phyloP scores from a whole-genome alignment of 2,329 filamentous ascomycete genomes.

The Fusarium zealandicum region DNA sequence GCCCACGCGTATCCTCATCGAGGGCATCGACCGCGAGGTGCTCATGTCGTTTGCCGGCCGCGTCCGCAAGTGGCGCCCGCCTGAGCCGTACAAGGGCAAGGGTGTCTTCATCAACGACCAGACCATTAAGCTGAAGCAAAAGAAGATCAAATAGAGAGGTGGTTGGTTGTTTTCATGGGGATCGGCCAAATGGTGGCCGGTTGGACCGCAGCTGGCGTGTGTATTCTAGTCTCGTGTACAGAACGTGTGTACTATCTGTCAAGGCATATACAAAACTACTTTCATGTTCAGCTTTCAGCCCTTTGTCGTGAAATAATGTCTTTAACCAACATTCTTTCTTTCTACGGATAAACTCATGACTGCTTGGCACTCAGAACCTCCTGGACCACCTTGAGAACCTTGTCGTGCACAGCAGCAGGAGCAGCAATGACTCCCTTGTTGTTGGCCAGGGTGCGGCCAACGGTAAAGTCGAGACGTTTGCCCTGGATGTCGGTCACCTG shows the following conservation, averaged over 20 bases:
- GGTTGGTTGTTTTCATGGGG: neutral
- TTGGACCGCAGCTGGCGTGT: constrained; percentile 39
- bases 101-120: constrained; percentile 98
- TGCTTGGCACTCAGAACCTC: constrained; percentile 67
- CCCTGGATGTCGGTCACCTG: constrained; percentile 89
- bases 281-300: constrained; percentile 53
- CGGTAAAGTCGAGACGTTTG: constrained; percentile 83
- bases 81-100: constrained; percentile 99
- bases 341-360: constrained; percentile 14
- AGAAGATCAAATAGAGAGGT: constrained; percentile 83
- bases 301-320: constrained; percentile 59
- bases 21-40: constrained; percentile 84
- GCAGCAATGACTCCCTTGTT: constrained; percentile 97
- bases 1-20: constrained; percentile 88
- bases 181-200: constrained; percentile 17
- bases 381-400: constrained; percentile 75
- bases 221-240: constrained; percentile 44
- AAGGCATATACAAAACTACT: constrained; percentile 42
- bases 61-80: constrained; percentile 86
- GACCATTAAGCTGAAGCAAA: constrained; percentile 97
- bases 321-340: too few relatives aligned
- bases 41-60: constrained; percentile 91
- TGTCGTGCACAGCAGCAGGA: constrained; percentile 65
- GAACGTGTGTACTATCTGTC: constrained; percentile 44
- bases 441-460: constrained; percentile 82